Percentiles rank a stretch among this genome's conserved stretches.
Conservation (phyloP, 2,329 filamentous ascomycete species). For the Talaromyces marneffei region DNA sequence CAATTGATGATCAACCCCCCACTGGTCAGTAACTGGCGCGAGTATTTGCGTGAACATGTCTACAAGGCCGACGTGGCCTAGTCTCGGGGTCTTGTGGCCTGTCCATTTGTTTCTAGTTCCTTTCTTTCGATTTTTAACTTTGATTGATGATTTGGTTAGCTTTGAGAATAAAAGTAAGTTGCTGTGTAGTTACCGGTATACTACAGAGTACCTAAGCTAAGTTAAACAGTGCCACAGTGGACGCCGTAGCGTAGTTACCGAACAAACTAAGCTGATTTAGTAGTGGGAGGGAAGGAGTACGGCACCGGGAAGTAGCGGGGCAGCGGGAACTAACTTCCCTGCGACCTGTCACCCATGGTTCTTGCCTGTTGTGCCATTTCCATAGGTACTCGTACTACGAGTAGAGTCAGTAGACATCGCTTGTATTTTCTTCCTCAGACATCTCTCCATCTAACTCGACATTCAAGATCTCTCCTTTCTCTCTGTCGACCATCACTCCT, state of each 20-base stretch:
- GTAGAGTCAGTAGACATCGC: too few relatives aligned
- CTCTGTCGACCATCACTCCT: neutral
- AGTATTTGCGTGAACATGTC: conserved; percentile 1
- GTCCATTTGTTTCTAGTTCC: neutral
- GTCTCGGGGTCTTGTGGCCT: neutral
- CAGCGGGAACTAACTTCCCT: neutral
- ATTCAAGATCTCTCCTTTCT: neutral
- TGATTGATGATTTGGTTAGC: neutral
- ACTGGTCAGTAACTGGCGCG: neutral
- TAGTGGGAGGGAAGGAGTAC: too few relatives aligned
- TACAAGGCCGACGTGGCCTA: neutral
- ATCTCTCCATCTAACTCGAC: neutral
- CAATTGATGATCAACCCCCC: neutral
- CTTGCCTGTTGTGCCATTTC: neutral
- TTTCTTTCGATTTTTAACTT: neutral
- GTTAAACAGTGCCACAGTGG: too few relatives aligned
- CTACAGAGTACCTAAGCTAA: too few relatives aligned
- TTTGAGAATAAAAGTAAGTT: neutral
- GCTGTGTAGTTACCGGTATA: too few relatives aligned
- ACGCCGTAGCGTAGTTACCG: neutral
- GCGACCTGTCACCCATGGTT: neutral
- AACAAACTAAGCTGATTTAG: neutral
- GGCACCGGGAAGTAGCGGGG: neutral
- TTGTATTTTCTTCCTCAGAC: neutral
- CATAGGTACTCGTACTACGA: too few relatives aligned